Conservation (phyloP, 1,284 basidiomycete genomes). For the Cutaneotrichosporon cutaneum region DNA sequence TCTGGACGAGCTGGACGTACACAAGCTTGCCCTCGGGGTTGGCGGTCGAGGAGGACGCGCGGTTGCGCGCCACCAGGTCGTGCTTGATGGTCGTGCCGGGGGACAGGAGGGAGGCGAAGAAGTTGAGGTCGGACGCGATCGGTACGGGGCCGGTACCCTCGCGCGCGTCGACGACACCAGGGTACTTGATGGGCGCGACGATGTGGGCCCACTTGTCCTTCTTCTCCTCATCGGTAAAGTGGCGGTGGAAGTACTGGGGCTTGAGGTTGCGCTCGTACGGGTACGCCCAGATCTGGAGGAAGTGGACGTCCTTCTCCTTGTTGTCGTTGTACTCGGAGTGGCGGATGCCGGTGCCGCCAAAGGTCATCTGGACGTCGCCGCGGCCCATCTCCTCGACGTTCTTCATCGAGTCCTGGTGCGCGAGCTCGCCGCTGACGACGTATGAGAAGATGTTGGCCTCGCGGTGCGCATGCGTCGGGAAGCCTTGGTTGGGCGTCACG, state of each 20-base stretch:
- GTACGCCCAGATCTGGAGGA: slow-evolving; percentile 77
- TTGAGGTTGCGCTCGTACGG: slow-evolving; percentile 62
- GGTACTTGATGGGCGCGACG: slow-evolving; percentile 63
- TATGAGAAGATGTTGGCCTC: slow-evolving; percentile 93
- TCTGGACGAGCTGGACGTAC: slow-evolving; percentile 61
- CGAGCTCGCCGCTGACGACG: slow-evolving; percentile 56
- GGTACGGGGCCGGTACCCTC: slow-evolving; percentile 72
- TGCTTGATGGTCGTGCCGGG: slow-evolving; percentile 60
- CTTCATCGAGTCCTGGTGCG: slow-evolving; percentile 76
- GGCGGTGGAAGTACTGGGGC: slow-evolving; percentile 80
- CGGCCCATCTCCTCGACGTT: slow-evolving; percentile 83
- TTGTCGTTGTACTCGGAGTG: slow-evolving; percentile 69
- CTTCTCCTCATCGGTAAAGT: slow-evolving; percentile 80
- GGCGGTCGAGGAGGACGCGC: no score
- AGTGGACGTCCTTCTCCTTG: slow-evolving; percentile 60
- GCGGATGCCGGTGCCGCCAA: slow-evolving; percentile 62
- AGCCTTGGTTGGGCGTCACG: slow-evolving; percentile 64
- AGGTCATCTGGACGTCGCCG: slow-evolving; percentile 87
- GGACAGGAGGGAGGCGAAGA: slow-evolving; percentile 64
- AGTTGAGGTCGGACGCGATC: slow-evolving; percentile 53
- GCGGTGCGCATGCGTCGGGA: slow-evolving; percentile 78
- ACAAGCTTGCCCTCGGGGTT: slow-evolving; percentile 45
- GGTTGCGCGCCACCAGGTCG: slow-evolving; percentile 56
- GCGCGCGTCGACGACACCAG: slow-evolving; percentile 61
- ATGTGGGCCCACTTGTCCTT: slow-evolving; percentile 64